These are phyloP conservation scores for Erucastrum elatum DNA, from an alignment of 345 rosid genomes.

Conservation along the genomic window DNA sequence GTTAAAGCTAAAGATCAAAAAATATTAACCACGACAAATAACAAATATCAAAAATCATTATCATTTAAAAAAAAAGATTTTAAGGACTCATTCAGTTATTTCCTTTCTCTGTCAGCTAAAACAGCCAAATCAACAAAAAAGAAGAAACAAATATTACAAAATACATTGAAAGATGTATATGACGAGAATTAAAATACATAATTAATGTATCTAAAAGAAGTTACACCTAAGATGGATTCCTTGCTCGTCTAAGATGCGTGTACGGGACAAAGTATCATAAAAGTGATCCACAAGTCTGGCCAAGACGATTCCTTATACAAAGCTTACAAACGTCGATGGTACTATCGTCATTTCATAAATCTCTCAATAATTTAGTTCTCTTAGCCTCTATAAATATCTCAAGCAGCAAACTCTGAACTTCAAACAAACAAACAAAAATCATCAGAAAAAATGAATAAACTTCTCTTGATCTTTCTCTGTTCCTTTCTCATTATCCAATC, in stretches of 20 bases:
- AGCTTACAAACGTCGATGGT: slow-evolving; percentile 11
- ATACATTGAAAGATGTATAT: not conserved
- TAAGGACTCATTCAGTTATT: not conserved
- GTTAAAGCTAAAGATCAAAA: not conserved
- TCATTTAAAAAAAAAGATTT: not conserved
- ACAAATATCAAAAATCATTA: not conserved
- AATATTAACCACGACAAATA: not conserved
- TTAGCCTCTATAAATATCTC: slow-evolving; percentile 25
- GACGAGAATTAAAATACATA: not conserved
- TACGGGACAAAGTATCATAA: slow-evolving; percentile 2
- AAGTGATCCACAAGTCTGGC: slow-evolving; percentile 36
- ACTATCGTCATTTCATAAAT: slow-evolving; percentile 5
- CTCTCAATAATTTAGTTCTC: not conserved
- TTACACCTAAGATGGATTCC: slow-evolving; percentile 5
- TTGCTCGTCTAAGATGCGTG: slow-evolving; percentile 30
- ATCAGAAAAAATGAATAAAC: slow-evolving; percentile 32
- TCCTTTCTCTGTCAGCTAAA: not conserved
- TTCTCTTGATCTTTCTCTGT: slow-evolving; percentile 41
- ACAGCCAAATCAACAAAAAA: not conserved
- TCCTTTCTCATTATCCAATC: slow-evolving; percentile 45
- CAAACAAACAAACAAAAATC: slow-evolving; percentile 1
- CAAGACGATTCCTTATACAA: slow-evolving; percentile 9
- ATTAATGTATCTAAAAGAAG: not conserved
- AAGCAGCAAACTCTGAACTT: slow-evolving; percentile 17
- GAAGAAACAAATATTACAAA: not conserved